These are phyloP conservation scores for Cystobasidium sp. DNA, from an alignment of 1,284 basidiomycete genomes.

Conservation along the genomic window DNA sequence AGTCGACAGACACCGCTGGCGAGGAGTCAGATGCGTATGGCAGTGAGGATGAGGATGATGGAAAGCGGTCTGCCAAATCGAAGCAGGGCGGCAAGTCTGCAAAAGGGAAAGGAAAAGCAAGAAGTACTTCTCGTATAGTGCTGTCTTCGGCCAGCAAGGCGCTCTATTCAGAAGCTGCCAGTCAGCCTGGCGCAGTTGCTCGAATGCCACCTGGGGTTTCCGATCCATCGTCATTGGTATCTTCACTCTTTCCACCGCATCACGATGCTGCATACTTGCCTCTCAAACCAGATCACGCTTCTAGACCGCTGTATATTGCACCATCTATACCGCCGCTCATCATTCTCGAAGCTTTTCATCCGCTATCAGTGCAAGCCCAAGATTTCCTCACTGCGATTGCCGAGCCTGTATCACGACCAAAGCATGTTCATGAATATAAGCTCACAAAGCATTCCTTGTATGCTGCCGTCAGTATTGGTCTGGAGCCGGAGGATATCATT, in stretches of 20 bases:
- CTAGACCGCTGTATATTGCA: slow-evolving; percentile 91
- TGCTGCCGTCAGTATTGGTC: slow-evolving; percentile 95
- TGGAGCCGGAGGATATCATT: slow-evolving; percentile 98
- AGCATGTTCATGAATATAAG: slow-evolving; percentile 98
- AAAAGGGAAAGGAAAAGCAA: slow-evolving; percentile 23
- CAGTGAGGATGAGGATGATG: background rate
- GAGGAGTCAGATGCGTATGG: slow-evolving; percentile 17
- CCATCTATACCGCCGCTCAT: slow-evolving; percentile 86
- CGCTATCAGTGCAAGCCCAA: slow-evolving; percentile 96
- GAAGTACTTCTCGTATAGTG: slow-evolving; percentile 15
- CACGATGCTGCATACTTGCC: slow-evolving; percentile 79
- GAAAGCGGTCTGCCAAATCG: background rate
- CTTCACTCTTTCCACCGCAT: slow-evolving; percentile 33
- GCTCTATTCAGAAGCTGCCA: slow-evolving; percentile 28
- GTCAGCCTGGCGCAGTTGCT: slow-evolving; percentile 25
- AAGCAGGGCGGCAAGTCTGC: slow-evolving; percentile 20
- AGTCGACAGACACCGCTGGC: slow-evolving; percentile 42
- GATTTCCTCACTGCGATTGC: slow-evolving; percentile 98
- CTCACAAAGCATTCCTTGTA: slow-evolving; percentile 97
- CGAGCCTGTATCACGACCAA: slow-evolving; percentile 97
- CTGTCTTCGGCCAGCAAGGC: slow-evolving; percentile 39
- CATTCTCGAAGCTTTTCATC: slow-evolving; percentile 93
- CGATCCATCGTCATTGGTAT: slow-evolving; percentile 34
- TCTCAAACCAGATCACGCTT: slow-evolving; percentile 84
- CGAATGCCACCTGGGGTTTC: slow-evolving; percentile 32